Base-by-base conservation (phyloP, 345 rosid genomes). In the Aethionema arabicum region DNA sequence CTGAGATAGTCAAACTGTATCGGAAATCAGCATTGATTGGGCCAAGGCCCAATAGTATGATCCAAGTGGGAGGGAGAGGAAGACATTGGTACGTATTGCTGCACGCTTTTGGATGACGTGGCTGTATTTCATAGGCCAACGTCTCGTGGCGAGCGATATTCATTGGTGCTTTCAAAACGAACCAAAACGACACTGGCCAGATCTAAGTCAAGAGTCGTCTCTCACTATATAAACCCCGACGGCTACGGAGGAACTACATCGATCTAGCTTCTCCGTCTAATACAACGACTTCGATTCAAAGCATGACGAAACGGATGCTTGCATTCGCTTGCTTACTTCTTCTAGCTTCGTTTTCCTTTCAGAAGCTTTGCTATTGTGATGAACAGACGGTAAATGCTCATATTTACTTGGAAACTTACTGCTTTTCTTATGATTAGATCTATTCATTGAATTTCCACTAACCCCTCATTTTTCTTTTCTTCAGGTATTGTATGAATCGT, bases 401-500 rank as follows among this genome's bases (percentile, higher is more conserved):
- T 5, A 21, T 38, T 10, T 0, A n/a, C 37, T 33, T 21, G 11
- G 30, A 12, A 58, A 67, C 78, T 77, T 80, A 63, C 53, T 47
- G 1, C 12, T 40, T 11, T 42, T 16, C 27, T 21, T 21, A 21
- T 21, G 27, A 21, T 1, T 2, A 30, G 36, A 6, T 29, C 7
- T 30, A 8, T 36, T 54, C 15, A 12, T 10, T 1, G 35, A 52
- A 5, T 11, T 8, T 38, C 0, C 0, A 5, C 6, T 30, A 5
- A 55, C 33, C 0, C 51, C 0, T 42, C 5, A 6, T 42, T 5
- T 61, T n/a, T 0, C 56, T 27, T 12, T 33, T 0, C 52, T 30
- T 68, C 33, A 87, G 95, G 62, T 81, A 69, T 67, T 87, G 0
- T 75, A 82, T 54, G 95, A 87, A 30, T 74, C 89, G 8, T 87